phyloP scores from a whole-genome alignment of 2,329 filamentous ascomycete species.

The Trichophyton mentagrophytes region DNA sequence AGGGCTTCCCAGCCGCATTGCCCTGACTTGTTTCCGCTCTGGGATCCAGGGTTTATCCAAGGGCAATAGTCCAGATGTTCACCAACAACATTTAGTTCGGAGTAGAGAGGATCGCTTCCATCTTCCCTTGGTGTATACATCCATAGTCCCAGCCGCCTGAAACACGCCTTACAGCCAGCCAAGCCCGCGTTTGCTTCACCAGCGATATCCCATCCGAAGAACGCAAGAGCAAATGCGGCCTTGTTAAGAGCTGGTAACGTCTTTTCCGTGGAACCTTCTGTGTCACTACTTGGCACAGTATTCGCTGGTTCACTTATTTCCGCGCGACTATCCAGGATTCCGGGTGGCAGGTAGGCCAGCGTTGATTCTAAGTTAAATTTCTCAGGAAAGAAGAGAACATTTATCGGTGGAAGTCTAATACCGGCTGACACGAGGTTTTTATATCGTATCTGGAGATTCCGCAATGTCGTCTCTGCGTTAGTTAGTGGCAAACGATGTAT shows the following conservation, averaged over 20 bases:
- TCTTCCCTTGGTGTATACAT: slow-evolving; percentile 72
- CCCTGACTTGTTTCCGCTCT: slow-evolving; percentile 36
- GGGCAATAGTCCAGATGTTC: slow-evolving; percentile 78
- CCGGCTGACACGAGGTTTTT: slow-evolving; percentile 36
- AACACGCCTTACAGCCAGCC: slow-evolving; percentile 71
- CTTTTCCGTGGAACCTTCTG: slow-evolving; percentile 8
- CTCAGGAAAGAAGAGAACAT: slow-evolving; percentile 22
- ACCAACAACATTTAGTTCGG: slow-evolving; percentile 51
- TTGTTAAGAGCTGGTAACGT: slow-evolving; percentile 37
- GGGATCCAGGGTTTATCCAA: slow-evolving; percentile 55
- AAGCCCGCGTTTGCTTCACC: slow-evolving; percentile 42
- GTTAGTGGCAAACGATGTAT: slow-evolving; percentile 55
- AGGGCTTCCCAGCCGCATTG: slow-evolving; percentile 36
- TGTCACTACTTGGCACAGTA: not conserved
- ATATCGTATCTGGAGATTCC: slow-evolving; percentile 51
- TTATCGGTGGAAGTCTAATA: slow-evolving; percentile 25
- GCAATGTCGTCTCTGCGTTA: slow-evolving; percentile 47
- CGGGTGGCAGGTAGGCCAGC: not conserved
- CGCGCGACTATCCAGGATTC: not conserved
- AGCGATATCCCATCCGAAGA: slow-evolving; percentile 63
- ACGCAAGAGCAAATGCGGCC: slow-evolving; percentile 53
- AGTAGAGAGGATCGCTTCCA: slow-evolving; percentile 24
- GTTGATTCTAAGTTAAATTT: slow-evolving; percentile 20
- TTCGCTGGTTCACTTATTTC: not conserved
- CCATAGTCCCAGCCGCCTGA: slow-evolving; percentile 82